Evolutionary conservation across 1,284 basidiomycete species (phyloP).

Genomic region (Ceratobasidium sp.): DNA sequence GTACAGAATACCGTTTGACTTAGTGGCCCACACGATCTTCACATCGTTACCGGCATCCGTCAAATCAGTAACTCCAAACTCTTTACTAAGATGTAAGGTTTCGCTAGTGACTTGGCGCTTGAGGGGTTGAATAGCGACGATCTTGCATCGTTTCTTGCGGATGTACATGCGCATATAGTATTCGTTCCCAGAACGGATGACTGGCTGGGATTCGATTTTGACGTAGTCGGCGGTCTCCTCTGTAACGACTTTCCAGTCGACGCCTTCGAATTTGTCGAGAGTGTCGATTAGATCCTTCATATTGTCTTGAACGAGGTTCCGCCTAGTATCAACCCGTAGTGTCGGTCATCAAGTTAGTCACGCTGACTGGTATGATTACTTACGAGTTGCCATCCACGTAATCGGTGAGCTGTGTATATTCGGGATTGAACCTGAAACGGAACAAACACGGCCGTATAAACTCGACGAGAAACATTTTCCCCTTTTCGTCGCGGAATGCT

Average conservation of each 20-base stretch:
- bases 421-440: conserved; percentile 43
- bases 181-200: background rate
- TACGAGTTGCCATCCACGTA: conserved; percentile 40
- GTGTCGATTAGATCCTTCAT: conserved; percentile 13
- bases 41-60: background rate
- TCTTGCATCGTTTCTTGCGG: conserved; percentile 18
- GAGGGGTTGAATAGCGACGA: conserved; percentile 7
- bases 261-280: conserved; percentile 8
- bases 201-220: conserved; percentile 38
- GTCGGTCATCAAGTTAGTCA: background rate
- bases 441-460: conserved; percentile 38
- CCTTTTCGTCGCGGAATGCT: conserved; percentile 9
- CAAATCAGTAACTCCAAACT: background rate
- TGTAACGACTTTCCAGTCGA: conserved; percentile 14
- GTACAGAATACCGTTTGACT: conserved; percentile 15
- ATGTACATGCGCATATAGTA: conserved; percentile 26
- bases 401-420: conserved; percentile 8
- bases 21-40: conserved; percentile 41
- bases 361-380: background rate
- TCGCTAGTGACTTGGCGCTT: background rate
- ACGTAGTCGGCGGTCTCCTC: conserved; percentile 30
- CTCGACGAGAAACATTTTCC: conserved; percentile 34
- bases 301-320: conserved; percentile 13
- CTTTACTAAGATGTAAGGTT: background rate
- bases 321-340: background rate